phyloP scores from a whole-genome alignment of 2,329 filamentous ascomycete species.

The Aspergillus hiratsukae region DNA sequence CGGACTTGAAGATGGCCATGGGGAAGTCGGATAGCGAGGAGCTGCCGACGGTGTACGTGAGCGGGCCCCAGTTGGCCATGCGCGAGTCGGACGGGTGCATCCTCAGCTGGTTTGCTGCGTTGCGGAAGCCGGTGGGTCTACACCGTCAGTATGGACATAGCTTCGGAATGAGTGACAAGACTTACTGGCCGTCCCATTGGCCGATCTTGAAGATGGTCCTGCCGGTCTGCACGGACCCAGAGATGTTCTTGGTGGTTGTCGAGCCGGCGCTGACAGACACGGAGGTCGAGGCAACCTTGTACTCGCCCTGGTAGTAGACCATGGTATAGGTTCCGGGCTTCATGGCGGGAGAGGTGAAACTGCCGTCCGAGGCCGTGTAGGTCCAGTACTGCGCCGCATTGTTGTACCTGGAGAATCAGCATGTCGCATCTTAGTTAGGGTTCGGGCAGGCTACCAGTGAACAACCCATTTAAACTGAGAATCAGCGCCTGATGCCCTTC shows the following conservation, averaged over 20 bases:
- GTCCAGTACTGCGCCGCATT: slow-evolving; percentile 61
- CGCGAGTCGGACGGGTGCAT: slow-evolving; percentile 65
- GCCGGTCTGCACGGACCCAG: slow-evolving; percentile 45
- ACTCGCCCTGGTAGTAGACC: slow-evolving; percentile 59
- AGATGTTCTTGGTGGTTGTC: slow-evolving; percentile 49
- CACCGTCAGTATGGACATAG: not conserved
- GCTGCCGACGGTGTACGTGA: slow-evolving; percentile 59
- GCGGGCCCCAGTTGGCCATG: slow-evolving; percentile 58
- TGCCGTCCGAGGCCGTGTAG: slow-evolving; percentile 51
- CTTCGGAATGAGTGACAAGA: not conserved
- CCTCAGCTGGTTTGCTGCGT: slow-evolving; percentile 61
- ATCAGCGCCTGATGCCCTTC: slow-evolving; percentile 56
- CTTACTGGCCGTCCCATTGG: slow-evolving; percentile 57
- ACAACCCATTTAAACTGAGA: slow-evolving; percentile 54
- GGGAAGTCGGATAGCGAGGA: slow-evolving; percentile 53
- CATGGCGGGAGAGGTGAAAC: slow-evolving; percentile 62
- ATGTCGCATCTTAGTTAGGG: too few relatives aligned
- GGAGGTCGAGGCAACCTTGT: slow-evolving; percentile 48
- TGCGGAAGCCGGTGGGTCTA: slow-evolving; percentile 58
- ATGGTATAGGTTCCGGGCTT: slow-evolving; percentile 66
- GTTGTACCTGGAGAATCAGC: slow-evolving; percentile 44
- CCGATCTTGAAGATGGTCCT: slow-evolving; percentile 61
- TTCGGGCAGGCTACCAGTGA: slow-evolving; percentile 48
- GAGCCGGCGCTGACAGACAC: slow-evolving; percentile 51
- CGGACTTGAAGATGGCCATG: slow-evolving; percentile 61